These are phyloP conservation scores for Parathielavia hyrcaniae DNA, from an alignment of 495 filamentous ascomycete genomes.

Conservation along the genomic window DNA sequence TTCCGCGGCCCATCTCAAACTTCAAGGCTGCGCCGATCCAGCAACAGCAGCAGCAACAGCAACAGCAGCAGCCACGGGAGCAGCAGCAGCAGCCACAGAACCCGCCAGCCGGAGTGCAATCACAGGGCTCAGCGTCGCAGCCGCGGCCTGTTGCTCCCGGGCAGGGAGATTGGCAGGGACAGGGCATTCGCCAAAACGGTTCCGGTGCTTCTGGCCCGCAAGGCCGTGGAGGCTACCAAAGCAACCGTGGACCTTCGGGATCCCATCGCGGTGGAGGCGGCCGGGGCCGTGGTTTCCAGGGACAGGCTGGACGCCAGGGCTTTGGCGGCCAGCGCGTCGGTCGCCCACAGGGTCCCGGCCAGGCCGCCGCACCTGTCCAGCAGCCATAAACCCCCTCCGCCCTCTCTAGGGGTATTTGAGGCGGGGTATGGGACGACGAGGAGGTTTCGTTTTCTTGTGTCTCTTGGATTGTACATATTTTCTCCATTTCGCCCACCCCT, in stretches of 20 bases:
- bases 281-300: constrained; percentile 33
- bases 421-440: constrained; percentile 17
- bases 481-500: constrained; percentile 12
- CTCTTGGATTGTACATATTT: constrained; percentile 34
- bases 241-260: constrained; percentile 34
- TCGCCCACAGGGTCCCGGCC: constrained; percentile 27
- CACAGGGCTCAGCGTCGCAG: constrained; percentile 24
- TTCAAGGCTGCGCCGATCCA: constrained; percentile 31
- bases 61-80: constrained; percentile 24
- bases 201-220: constrained; percentile 19
- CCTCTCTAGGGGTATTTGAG: not conserved
- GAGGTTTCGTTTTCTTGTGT: constrained; percentile 17
- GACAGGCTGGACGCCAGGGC: constrained; percentile 37
- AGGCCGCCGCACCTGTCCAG: constrained; percentile 28
- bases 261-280: constrained; percentile 32
- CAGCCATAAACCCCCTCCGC: constrained; percentile 22
- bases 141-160: constrained; percentile 7
- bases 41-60: constrained; percentile 21
- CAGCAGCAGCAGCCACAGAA: constrained; percentile 27
- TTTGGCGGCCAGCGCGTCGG: constrained; percentile 41
- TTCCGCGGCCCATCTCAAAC: constrained; percentile 67
- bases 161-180: constrained; percentile 27
- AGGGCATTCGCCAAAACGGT: constrained; percentile 26
- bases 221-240: constrained; percentile 35
- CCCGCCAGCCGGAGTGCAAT: constrained; percentile 17